Conservation (phyloP, 2,329 filamentous ascomycete genomes). For the Dactylella cylindrospora region DNA sequence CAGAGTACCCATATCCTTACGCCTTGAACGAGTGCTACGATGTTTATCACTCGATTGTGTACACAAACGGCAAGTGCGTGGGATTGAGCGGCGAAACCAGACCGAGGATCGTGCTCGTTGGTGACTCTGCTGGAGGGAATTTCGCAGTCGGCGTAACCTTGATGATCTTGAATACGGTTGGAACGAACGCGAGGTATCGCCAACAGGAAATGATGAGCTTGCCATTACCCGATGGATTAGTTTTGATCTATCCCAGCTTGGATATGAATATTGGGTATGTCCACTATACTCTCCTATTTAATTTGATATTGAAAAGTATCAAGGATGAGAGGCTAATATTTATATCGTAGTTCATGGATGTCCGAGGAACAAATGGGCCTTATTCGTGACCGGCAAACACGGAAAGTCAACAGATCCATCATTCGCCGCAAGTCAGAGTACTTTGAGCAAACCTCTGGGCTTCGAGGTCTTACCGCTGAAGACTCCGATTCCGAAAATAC, state of each 20-base stretch:
- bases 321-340: not conserved
- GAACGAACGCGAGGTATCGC: conserved; percentile 41
- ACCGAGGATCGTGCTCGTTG: conserved; percentile 71
- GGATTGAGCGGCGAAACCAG: conserved; percentile 67
- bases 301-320: not conserved
- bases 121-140: conserved; percentile 81
- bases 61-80: conserved; percentile 71
- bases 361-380: conserved; percentile 95
- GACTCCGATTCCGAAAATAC: conserved; percentile 54
- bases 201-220: conserved; percentile 54
- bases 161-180: conserved; percentile 73
- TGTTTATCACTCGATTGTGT: conserved; percentile 73
- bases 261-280: conserved; percentile 84
- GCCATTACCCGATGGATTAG: conserved; percentile 73
- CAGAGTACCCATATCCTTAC: conserved; percentile 81
- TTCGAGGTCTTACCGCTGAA: conserved; percentile 68
- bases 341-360: conserved; percentile 80
- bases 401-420: conserved; percentile 75
- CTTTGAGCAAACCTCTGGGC: conserved; percentile 74
- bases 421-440: conserved; percentile 78
- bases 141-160: conserved; percentile 77
- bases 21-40: conserved; percentile 86
- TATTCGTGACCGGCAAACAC: conserved; percentile 77
- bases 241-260: conserved; percentile 84
- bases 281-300: not conserved